phyloP scores from a whole-genome alignment of 495 filamentous ascomycete genomes.

The Hypoxylon rickii region DNA sequence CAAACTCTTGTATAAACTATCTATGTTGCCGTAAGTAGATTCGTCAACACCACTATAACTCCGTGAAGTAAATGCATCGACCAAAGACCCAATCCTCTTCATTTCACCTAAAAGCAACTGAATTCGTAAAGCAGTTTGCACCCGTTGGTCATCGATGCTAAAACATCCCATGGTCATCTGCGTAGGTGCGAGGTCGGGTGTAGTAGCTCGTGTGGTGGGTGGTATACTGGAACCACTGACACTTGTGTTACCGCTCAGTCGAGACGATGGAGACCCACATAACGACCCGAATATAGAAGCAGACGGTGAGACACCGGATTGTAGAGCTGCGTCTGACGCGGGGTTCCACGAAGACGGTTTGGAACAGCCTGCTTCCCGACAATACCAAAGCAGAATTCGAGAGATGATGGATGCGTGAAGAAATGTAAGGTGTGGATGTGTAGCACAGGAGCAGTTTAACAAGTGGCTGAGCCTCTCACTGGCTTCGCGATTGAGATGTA shows the following conservation, averaged over 20 bases:
- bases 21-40: slow-evolving; percentile 1
- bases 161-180: slow-evolving; percentile 30
- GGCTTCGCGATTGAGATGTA: slow-evolving; percentile 39
- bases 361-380: slow-evolving; percentile 29
- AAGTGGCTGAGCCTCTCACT: slow-evolving; percentile 36
- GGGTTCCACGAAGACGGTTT: not conserved
- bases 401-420: slow-evolving; percentile 44
- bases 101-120: slow-evolving; percentile 31
- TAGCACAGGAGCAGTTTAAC: slow-evolving; percentile 39
- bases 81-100: slow-evolving; percentile 5
- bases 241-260: not conserved
- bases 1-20: slow-evolving; percentile 17
- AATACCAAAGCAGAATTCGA: slow-evolving; percentile 41
- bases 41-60: not conserved
- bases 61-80: slow-evolving; percentile 12
- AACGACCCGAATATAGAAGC: not conserved
- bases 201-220: not conserved
- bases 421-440: slow-evolving; percentile 31
- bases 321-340: not conserved
- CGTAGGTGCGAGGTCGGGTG: slow-evolving; percentile 2
- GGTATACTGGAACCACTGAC: not conserved
- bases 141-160: slow-evolving; percentile 24
- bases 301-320: not conserved
- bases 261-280: not conserved
- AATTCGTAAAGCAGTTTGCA: slow-evolving; percentile 28